Base-by-base conservation (phyloP, 1,284 basidiomycete species). In the Malassezia sympodialis region DNA sequence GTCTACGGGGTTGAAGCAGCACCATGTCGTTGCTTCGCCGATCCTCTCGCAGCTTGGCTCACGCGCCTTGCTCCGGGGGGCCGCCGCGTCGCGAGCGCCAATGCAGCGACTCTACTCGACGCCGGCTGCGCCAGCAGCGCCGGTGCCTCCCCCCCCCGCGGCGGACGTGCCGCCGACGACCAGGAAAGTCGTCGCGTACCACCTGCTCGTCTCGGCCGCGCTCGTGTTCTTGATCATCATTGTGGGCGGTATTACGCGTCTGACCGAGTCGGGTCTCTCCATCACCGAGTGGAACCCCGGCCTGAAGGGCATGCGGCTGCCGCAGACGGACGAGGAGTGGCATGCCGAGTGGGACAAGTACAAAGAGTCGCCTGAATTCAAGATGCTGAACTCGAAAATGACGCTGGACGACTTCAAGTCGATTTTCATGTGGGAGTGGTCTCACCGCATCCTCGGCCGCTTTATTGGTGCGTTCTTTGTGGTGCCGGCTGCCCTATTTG, bases 371-470 rank as follows among this genome's bases (percentile, higher is more conserved):
- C 94, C 94, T 0, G 94, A 99, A 77, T 96, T 89, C 76, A 86
- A 88, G 73, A 74, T 94, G 89, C 78, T 93, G 62, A 98, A 98
- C 76, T 84, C 86, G 59, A 82, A 84, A 31, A 90, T 96, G 62
- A 82, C 83, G 10, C 77, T 96, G 50, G 80, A 84, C 21, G 87
- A 96, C 69, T 99, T 99, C 79, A 98, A 98, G 77, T 81, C 81
- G 59, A 98, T 99, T 63, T 99, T 91, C 78, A 87, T 86, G 78
- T 94, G 93, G 94, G 94, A 99, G 81, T 98, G 91, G 90, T 83
- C 83, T 2, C 94, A 99, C 76, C 87, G 94, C 39, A 79, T 96
- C 49, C 83, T 96, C 46, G 94, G 94, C 15, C 86, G 94, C 52
- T 76, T 91, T 58, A 86, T 96, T 60, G 94, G 94, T 49, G 66